Percentiles rank a stretch among this genome's conserved stretches.
phyloP scores from a whole-genome alignment of 139 green algal genomes.

The Chlorella sp. region DNA sequence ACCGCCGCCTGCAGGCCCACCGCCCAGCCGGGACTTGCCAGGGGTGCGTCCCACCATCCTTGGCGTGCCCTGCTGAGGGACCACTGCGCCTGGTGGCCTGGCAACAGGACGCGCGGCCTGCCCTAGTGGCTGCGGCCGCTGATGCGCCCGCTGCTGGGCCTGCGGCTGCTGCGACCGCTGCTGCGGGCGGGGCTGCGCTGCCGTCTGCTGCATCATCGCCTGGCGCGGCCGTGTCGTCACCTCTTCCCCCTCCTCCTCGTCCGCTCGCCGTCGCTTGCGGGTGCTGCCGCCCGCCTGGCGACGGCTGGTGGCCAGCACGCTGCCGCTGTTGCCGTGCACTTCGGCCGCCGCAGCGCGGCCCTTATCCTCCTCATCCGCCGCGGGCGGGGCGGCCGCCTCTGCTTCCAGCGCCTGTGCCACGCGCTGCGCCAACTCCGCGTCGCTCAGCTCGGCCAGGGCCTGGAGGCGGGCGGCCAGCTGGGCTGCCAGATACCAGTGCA shows the following conservation, averaged over 20 bases:
- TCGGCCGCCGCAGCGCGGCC: neutral
- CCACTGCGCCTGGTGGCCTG: no score
- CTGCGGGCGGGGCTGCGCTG: neutral
- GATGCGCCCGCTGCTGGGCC: no score
- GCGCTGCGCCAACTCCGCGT: neutral
- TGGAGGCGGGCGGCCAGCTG: slow-evolving; percentile 7
- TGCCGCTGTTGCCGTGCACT: slow-evolving; percentile 5
- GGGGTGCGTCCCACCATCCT: no score
- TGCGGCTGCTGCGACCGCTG: slow-evolving; percentile 6
- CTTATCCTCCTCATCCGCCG: neutral
- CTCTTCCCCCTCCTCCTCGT: slow-evolving; percentile 4
- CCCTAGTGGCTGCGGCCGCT: no score
- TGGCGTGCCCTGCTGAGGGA: no score
- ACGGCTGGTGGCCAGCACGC: slow-evolving; percentile 11
- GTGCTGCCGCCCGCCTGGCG: slow-evolving; percentile 17
- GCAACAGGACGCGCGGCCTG: no score
- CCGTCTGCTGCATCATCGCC: neutral
- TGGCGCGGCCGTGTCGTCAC: neutral
- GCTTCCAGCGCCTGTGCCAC: slow-evolving; percentile 17
- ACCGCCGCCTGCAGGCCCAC: no score
- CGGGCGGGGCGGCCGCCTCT: slow-evolving; percentile 2
- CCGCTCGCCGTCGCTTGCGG: slow-evolving; percentile 8
- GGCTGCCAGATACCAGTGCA: slow-evolving; percentile 30
- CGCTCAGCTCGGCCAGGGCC: neutral
- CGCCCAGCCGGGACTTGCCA: no score